A percentile compares a stretch with the other conserved stretches of the same genome.
Conservation (phyloP, 306 rosid genomes). For the Cicer arietinum region DNA sequence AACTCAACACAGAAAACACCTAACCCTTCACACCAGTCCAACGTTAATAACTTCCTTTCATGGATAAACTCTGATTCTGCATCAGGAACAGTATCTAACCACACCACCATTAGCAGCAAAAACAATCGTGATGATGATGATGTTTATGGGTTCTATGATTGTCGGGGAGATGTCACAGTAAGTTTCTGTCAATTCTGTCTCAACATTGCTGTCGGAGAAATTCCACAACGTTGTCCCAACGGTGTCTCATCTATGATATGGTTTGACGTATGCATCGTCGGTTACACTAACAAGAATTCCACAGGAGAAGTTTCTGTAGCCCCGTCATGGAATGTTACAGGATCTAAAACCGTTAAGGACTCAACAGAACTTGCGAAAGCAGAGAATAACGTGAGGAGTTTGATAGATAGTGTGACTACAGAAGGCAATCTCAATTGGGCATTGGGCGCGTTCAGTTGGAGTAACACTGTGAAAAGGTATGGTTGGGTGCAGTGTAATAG, state of each 20-base stretch:
- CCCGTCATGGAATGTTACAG: not conserved
- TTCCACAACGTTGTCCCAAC: slow-evolving; percentile 17
- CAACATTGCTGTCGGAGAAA: not conserved
- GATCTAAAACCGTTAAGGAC: not conserved
- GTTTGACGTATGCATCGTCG: slow-evolving; percentile 33
- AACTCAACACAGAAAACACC: not conserved
- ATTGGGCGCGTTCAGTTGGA: not conserved
- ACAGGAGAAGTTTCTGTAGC: not conserved
- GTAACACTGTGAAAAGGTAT: slow-evolving; percentile 6
- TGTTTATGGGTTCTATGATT: slow-evolving; percentile 19
- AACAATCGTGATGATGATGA: too few relatives aligned
- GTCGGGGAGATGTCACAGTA: not conserved
- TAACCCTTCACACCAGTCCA: slow-evolving; percentile 13
- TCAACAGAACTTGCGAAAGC: not conserved
- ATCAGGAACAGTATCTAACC: slow-evolving; percentile 14
- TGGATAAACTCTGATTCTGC: not conserved
- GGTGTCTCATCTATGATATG: slow-evolving; percentile 3
- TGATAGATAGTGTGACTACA: slow-evolving; percentile 16
- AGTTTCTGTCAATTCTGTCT: slow-evolving; percentile 41
- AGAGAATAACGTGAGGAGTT: slow-evolving; percentile 1
- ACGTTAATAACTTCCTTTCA: not conserved
- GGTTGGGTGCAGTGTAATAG: slow-evolving; percentile 38
- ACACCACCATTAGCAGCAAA: not conserved
- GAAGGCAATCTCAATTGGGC: not conserved
- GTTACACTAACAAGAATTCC: slow-evolving; percentile 27